phyloP scores from a whole-genome alignment of 768 basidiomycete genomes.

The Amanita brunnescens region DNA sequence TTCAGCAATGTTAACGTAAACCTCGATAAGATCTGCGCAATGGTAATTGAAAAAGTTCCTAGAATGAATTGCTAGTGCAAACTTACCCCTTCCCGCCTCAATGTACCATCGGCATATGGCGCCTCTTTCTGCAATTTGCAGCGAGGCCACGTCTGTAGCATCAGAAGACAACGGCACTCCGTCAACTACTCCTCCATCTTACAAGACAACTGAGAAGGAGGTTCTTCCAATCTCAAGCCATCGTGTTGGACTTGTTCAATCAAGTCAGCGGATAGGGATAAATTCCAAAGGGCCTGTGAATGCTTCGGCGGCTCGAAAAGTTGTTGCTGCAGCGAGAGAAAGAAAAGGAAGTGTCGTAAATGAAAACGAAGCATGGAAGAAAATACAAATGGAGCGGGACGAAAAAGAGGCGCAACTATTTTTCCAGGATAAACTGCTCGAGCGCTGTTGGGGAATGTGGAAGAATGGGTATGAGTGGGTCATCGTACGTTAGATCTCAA shows the following conservation, averaged over 20 bases:
- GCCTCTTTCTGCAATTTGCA: not conserved
- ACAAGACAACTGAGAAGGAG: conserved; percentile 15
- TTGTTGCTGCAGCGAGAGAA: conserved; percentile 25
- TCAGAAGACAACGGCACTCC: conserved; percentile 13
- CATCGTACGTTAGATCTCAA: conserved; percentile 38
- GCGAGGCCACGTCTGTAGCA: not conserved
- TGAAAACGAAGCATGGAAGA: conserved; percentile 73
- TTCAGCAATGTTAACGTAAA: too few relatives aligned
- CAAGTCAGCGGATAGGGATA: not conserved
- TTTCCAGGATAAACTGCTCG: conserved; percentile 51
- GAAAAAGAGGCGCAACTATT: conserved; percentile 67
- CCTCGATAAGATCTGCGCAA: too few relatives aligned
- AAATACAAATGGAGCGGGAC: conserved; percentile 59
- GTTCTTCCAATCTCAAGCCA: not conserved
- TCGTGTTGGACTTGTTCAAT: not conserved
- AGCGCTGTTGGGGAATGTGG: conserved; percentile 75
- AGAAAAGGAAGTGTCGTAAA: conserved; percentile 46
- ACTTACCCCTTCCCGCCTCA: conserved; percentile 9
- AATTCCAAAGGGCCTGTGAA: conserved; percentile 6
- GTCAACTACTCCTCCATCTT: conserved; percentile 16
- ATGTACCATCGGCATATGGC: conserved; percentile 3
- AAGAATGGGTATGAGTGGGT: conserved; percentile 64
- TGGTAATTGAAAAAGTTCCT: too few relatives aligned
- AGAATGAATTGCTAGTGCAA: too few relatives aligned
- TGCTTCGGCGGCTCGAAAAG: conserved; percentile 20